Conservation (phyloP, 129 eudicot genomes). For the Artemisia argyi region DNA sequence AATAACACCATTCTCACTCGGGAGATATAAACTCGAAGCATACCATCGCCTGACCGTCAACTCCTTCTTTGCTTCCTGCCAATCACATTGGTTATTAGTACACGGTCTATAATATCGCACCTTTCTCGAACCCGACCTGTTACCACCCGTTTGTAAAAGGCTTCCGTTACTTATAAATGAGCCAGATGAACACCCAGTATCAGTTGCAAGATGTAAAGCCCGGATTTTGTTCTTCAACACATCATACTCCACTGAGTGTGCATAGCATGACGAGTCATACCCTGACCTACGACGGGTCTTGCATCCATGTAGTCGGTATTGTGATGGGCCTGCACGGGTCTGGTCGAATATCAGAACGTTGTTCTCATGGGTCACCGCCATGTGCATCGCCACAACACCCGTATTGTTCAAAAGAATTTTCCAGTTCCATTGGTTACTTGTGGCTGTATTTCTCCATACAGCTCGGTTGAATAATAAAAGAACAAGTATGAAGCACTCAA, state of each 20-base stretch:
- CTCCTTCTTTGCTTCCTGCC: slow-evolving; percentile 38
- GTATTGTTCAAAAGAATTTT: slow-evolving; percentile 50
- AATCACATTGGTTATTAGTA: slow-evolving; percentile 45
- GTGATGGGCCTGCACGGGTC: slow-evolving; percentile 42
- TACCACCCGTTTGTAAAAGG: slow-evolving; percentile 58
- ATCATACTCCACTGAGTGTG: slow-evolving; percentile 71
- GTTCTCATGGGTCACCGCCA: slow-evolving; percentile 61
- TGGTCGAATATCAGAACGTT: slow-evolving; percentile 64
- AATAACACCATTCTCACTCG: slow-evolving; percentile 43
- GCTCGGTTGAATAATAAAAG: slow-evolving; percentile 26
- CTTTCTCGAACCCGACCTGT: slow-evolving; percentile 37
- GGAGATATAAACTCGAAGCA: slow-evolving; percentile 53
- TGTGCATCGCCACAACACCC: slow-evolving; percentile 77
- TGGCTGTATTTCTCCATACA: background rate
- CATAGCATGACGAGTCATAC: slow-evolving; percentile 53
- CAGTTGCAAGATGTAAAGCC: slow-evolving; percentile 50
- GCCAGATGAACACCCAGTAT: slow-evolving; percentile 77
- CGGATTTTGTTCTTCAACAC: slow-evolving; percentile 42
- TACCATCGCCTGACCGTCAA: slow-evolving; percentile 51
- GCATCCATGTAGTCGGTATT: slow-evolving; percentile 48
- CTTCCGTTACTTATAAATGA: slow-evolving; percentile 61
- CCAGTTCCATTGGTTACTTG: slow-evolving; percentile 44
- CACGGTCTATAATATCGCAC: slow-evolving; percentile 53
- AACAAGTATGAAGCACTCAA: slow-evolving; percentile 25
- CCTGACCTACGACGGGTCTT: background rate